Percentiles rank a stretch among this genome's conserved stretches.
Evolutionary conservation across 768 basidiomycete genomes (phyloP).

Genomic region (Leccinellum luteum): DNA sequence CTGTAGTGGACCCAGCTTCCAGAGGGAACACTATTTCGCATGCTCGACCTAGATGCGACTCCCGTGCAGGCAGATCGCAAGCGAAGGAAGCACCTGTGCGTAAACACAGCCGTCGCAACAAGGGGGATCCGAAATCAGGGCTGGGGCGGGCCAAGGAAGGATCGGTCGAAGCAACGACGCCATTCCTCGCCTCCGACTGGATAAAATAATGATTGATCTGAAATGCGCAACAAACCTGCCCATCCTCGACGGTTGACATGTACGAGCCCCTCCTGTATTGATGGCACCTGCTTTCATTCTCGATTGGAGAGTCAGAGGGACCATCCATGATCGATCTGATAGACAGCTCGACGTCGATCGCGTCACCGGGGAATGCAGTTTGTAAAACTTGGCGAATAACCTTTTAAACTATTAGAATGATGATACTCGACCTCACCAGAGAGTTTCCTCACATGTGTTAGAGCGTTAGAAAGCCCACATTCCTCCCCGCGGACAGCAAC

Average conservation of each 20-base stretch:
- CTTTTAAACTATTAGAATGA: slow-evolving; percentile 41
- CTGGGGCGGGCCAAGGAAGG: slow-evolving; percentile 26
- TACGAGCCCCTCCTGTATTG: slow-evolving; percentile 27
- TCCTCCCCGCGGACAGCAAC: slow-evolving; percentile 84
- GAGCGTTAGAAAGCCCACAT: slow-evolving; percentile 73
- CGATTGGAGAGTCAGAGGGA: slow-evolving; percentile 24
- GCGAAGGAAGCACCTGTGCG: slow-evolving; percentile 51
- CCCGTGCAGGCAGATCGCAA: slow-evolving; percentile 42
- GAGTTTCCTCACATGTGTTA: slow-evolving; percentile 72
- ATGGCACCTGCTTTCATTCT: slow-evolving; percentile 20
- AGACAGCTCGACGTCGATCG: slow-evolving; percentile 81
- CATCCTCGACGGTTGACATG: slow-evolving; percentile 28
- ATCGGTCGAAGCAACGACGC: slow-evolving; percentile 10
- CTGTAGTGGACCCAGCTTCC: slow-evolving; percentile 53
- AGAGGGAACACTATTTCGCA: slow-evolving; percentile 68
- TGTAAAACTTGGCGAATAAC: slow-evolving; percentile 79
- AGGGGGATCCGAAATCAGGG: slow-evolving; percentile 46
- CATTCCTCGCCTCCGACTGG: slow-evolving; percentile 17
- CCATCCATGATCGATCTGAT: slow-evolving; percentile 38
- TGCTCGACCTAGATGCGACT: slow-evolving; percentile 44
- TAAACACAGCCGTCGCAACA: slow-evolving; percentile 59
- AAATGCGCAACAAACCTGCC: slow-evolving; percentile 53
- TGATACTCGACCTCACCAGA: background rate
- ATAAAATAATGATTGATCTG: slow-evolving; percentile 53
- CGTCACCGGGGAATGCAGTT: slow-evolving; percentile 69